Evolutionary conservation across 2,329 filamentous ascomycete genomes (phyloP).

Genomic region (Calonectria montana): DNA sequence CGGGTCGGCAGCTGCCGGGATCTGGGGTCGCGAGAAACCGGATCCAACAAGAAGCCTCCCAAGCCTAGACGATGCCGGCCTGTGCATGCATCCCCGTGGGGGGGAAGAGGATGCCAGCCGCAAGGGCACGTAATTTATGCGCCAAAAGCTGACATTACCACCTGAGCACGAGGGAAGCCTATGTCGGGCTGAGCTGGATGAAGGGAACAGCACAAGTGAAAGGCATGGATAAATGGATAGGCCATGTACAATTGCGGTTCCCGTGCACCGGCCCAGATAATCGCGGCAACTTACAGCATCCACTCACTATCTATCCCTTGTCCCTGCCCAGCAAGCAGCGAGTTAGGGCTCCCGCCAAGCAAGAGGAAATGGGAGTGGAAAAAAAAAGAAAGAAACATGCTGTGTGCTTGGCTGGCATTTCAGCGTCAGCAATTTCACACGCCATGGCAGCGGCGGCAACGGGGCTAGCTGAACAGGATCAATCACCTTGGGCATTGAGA

Average conservation of each 20-base stretch:
- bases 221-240: constrained; percentile 17
- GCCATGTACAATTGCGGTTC: constrained; percentile 25
- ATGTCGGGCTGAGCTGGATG: constrained; percentile 19
- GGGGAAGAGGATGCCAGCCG: not conserved
- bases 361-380: not conserved
- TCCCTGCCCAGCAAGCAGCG: not conserved
- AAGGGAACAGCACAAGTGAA: constrained; percentile 19
- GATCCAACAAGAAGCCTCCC: constrained; percentile 29
- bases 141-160: constrained; percentile 13
- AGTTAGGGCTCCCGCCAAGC: not conserved
- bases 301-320: not conserved
- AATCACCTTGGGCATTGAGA: constrained; percentile 12
- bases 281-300: constrained; percentile 14
- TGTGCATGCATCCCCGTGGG: constrained; percentile 20
- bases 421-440: not conserved
- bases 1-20: constrained; percentile 20
- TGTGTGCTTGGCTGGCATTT: not conserved
- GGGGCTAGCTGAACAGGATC: constrained; percentile 4
- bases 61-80: constrained; percentile 8
- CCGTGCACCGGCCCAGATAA: constrained; percentile 29
- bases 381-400: not conserved
- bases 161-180: not conserved
- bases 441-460: not conserved
- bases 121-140: constrained; percentile 8
- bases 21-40: constrained; percentile 35